Percentiles rank a stretch among this genome's conserved stretches.
Conservation (phyloP, 78 protist species). For the Dictyostelium firmibasis region DNA sequence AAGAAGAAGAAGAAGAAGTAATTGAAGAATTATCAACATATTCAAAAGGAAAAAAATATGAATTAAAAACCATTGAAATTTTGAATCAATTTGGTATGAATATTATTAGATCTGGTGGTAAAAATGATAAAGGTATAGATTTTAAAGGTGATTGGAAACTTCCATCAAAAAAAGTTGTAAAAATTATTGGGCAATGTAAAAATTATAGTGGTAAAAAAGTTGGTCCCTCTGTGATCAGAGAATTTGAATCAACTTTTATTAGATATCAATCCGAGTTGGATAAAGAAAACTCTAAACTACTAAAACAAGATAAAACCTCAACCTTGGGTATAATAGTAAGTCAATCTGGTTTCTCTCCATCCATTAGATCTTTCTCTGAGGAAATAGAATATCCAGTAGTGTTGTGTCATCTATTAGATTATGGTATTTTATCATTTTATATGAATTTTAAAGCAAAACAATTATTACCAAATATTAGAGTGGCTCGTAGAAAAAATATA, state of each 20-base stretch:
- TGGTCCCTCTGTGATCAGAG: constrained; percentile 39
- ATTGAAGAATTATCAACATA: background rate
- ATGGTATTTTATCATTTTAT: constrained; percentile 35
- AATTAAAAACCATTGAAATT: background rate
- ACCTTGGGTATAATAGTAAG: constrained; percentile 25
- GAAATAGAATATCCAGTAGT: constrained; percentile 8
- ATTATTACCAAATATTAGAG: constrained; percentile 18
- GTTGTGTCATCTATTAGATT: background rate
- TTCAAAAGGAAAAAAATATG: background rate
- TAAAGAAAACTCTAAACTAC: background rate
- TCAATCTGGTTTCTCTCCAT: constrained; percentile 17
- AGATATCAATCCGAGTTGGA: background rate
- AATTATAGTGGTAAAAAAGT: constrained; percentile 20
- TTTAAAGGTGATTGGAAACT: constrained; percentile 38
- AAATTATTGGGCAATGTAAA: constrained; percentile 59
- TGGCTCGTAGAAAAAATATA: background rate
- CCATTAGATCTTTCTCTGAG: background rate
- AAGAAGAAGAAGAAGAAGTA: no score
- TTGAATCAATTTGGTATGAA: constrained; percentile 12
- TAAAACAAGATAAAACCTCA: background rate
- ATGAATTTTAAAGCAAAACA: constrained; percentile 22
- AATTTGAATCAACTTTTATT: constrained; percentile 26
- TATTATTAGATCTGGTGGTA: constrained; percentile 33
- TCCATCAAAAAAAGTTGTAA: background rate
- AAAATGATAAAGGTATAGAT: constrained; percentile 55